A percentile compares a stretch with the other conserved stretches of the same genome.
phyloP scores from a whole-genome alignment of 441 rosid species.

The Erodium chrysanthum region DNA sequence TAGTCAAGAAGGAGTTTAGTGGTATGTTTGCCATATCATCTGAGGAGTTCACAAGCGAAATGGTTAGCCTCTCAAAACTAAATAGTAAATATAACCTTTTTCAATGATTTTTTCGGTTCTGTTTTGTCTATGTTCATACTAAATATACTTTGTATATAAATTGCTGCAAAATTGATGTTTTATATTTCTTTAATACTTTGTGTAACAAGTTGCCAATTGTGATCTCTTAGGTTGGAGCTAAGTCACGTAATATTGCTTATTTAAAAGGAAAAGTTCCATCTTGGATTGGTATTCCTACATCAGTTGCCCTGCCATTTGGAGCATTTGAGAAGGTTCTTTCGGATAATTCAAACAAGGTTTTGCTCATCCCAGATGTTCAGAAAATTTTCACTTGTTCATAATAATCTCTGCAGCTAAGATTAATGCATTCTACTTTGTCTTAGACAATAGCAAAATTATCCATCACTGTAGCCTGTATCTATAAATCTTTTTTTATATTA shows the following conservation, averaged over 20 bases:
- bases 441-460: not conserved
- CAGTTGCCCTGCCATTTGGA: slow-evolving; percentile 96
- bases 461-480: not conserved
- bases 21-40: slow-evolving; percentile 89
- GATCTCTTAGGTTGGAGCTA: slow-evolving; percentile 79
- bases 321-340: slow-evolving; percentile 87
- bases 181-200: not conserved
- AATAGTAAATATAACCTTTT: slow-evolving; percentile 11
- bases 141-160: not conserved
- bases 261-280: slow-evolving; percentile 82
- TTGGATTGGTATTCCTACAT: slow-evolving; percentile 91
- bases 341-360: slow-evolving; percentile 59
- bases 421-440: not conserved
- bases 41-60: slow-evolving; percentile 73
- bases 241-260: slow-evolving; percentile 84
- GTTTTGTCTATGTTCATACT: slow-evolving; percentile 5
- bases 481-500: not conserved
- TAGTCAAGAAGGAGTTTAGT: slow-evolving; percentile 62
- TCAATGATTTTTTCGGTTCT: slow-evolving; percentile 10
- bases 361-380: slow-evolving; percentile 17
- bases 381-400: not conserved
- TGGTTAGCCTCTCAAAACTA: slow-evolving; percentile 44
- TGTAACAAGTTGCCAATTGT: not conserved
- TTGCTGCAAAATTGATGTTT: not conserved
- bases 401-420: not conserved